These are phyloP conservation scores for Pseudogymnoascus sp. DNA, from an alignment of 2,329 filamentous ascomycete species.

Conservation along the genomic window DNA sequence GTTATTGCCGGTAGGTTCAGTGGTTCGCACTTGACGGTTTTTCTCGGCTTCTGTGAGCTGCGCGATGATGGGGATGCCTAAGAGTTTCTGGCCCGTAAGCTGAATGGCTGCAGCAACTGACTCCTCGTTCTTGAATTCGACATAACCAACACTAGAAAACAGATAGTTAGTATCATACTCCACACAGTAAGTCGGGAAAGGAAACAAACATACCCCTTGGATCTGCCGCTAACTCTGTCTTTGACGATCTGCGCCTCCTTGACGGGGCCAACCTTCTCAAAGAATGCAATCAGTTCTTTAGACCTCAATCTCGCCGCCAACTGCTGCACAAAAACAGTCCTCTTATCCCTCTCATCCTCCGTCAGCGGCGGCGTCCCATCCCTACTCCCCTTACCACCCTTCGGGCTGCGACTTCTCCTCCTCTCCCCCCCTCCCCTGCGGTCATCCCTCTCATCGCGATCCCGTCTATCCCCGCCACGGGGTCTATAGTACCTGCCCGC, in stretches of 20 bases:
- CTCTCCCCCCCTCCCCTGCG: slow-evolving; percentile 32
- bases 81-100: slow-evolving; percentile 95
- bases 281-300: slow-evolving; percentile 88
- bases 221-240: slow-evolving; percentile 90
- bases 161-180: slow-evolving; percentile 30
- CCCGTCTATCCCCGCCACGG: slow-evolving; percentile 37
- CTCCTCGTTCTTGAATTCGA: slow-evolving; percentile 96
- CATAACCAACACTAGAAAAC: slow-evolving; percentile 77
- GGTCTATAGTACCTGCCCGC: slow-evolving; percentile 50
- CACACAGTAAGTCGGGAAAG: background rate
- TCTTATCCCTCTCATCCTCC: slow-evolving; percentile 91
- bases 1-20: slow-evolving; percentile 57
- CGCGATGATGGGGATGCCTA: slow-evolving; percentile 97
- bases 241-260: slow-evolving; percentile 98
- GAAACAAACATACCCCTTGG: slow-evolving; percentile 68
- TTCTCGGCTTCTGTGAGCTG: slow-evolving; percentile 99
- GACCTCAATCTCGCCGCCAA: slow-evolving; percentile 88
- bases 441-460: slow-evolving; percentile 39
- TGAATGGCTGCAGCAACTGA: slow-evolving; percentile 89
- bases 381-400: slow-evolving; percentile 29
- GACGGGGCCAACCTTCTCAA: slow-evolving; percentile 88
- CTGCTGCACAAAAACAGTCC: slow-evolving; percentile 97
- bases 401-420: slow-evolving; percentile 33
- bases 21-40: slow-evolving; percentile 87
- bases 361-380: slow-evolving; percentile 65